phyloP scores from a whole-genome alignment of 2,329 filamentous ascomycete genomes.

The Cladosporium phlei region DNA sequence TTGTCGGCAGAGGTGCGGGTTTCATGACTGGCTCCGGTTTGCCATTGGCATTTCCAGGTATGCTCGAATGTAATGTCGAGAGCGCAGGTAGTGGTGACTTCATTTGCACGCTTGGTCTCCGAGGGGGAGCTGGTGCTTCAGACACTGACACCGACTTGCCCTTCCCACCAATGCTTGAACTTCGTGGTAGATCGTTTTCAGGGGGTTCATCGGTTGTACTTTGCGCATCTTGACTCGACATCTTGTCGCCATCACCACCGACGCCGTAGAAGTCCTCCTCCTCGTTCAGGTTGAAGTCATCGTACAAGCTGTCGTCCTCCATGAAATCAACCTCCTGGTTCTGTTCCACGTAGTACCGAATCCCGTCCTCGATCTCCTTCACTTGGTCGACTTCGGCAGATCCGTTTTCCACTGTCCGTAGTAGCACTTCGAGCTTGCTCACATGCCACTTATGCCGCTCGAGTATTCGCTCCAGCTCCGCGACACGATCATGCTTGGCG shows the following conservation, averaged over 20 bases:
- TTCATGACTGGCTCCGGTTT: slow-evolving; percentile 68
- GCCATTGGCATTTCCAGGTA: slow-evolving; percentile 59
- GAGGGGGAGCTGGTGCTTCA: slow-evolving; percentile 55
- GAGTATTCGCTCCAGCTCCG: slow-evolving; percentile 75
- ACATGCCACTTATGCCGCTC: slow-evolving; percentile 98
- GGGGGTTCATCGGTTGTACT: slow-evolving; percentile 80
- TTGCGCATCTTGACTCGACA: slow-evolving; percentile 92
- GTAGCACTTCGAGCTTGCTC: slow-evolving; percentile 82
- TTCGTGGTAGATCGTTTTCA: slow-evolving; percentile 52
- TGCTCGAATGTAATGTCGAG: slow-evolving; percentile 77
- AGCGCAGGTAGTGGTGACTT: slow-evolving; percentile 92
- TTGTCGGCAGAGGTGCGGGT: slow-evolving; percentile 77
- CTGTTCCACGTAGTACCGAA: slow-evolving; percentile 91
- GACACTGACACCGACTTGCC: slow-evolving; percentile 49
- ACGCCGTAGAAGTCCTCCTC: slow-evolving; percentile 87
- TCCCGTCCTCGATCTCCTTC: slow-evolving; percentile 81
- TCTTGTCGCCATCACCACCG: slow-evolving; percentile 71
- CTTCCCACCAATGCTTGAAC: slow-evolving; percentile 41
- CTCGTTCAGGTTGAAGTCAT: slow-evolving; percentile 86
- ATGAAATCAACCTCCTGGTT: slow-evolving; percentile 84
- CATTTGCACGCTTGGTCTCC: slow-evolving; percentile 80
- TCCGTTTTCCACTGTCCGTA: slow-evolving; percentile 87
- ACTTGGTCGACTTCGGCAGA: slow-evolving; percentile 84
- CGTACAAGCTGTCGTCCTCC: slow-evolving; percentile 92
- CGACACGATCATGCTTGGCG: slow-evolving; percentile 78